Evolutionary conservation across 2,329 filamentous ascomycete genomes (phyloP).

Genomic region (Polychaeton citri): DNA sequence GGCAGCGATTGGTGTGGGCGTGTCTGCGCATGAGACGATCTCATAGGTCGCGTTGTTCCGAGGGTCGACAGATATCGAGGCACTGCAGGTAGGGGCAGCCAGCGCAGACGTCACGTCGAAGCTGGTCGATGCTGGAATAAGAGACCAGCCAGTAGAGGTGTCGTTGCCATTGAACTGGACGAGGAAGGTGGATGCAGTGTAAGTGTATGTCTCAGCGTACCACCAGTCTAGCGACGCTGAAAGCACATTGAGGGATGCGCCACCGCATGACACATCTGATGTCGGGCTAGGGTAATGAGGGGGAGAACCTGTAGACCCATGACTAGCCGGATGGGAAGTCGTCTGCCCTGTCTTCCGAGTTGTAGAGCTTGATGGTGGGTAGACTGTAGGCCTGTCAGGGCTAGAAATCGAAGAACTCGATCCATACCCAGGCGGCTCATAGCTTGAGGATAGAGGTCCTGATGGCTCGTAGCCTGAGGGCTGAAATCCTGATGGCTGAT

Average conservation of each 20-base stretch:
- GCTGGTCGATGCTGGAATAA: constrained; percentile 15
- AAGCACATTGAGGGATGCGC: constrained; percentile 21
- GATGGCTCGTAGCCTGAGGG: too few relatives aligned
- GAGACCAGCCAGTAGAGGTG: constrained; percentile 18
- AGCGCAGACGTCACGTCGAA: constrained; percentile 21
- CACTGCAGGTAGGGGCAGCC: constrained; percentile 12
- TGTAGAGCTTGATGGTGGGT: not conserved
- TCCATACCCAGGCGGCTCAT: too few relatives aligned
- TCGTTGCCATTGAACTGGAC: constrained; percentile 15
- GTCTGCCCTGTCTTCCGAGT: not conserved
- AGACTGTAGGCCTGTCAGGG: too few relatives aligned
- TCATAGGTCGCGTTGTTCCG: constrained; percentile 8
- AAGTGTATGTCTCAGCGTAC: constrained; percentile 19
- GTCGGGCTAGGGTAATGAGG: too few relatives aligned
- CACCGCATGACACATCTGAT: constrained; percentile 9
- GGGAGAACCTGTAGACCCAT: not conserved
- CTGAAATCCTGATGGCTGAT: too few relatives aligned
- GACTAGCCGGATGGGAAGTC: not conserved
- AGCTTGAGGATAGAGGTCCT: too few relatives aligned
- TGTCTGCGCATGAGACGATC: constrained; percentile 11
- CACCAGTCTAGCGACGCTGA: constrained; percentile 22
- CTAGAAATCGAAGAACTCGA: too few relatives aligned
- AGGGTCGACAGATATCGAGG: constrained; percentile 6
- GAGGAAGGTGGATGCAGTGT: constrained; percentile 20
- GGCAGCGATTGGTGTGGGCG: constrained; percentile 17